These are phyloP conservation scores for Lunularia cruciata DNA, from an alignment of 225 moss, liverwort and hornwort species.

Conservation along the genomic window DNA sequence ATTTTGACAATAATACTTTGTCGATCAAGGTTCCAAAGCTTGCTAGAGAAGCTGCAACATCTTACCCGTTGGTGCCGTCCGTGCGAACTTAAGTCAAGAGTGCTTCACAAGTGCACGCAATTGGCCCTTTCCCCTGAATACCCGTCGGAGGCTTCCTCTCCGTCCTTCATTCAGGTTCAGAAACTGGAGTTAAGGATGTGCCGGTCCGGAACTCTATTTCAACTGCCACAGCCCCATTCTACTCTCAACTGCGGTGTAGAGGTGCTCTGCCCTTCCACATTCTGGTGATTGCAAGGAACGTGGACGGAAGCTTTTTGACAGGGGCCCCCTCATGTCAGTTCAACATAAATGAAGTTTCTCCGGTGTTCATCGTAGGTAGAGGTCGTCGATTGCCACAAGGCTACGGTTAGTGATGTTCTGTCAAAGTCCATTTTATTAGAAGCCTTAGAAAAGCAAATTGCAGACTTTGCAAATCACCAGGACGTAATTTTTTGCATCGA, in stretches of 20 bases:
- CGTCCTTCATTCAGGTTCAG: not conserved
- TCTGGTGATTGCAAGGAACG: not conserved
- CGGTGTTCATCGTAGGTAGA: too few species aligned
- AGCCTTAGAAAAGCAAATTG: too few species aligned
- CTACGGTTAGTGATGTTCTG: too few species aligned
- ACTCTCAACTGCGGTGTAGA: conserved; percentile 1
- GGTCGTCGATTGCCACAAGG: not conserved
- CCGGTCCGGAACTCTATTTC: not conserved
- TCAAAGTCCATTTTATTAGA: too few species aligned
- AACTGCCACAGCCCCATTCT: not conserved
- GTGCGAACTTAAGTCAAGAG: conserved; percentile 3
- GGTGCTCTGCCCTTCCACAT: not conserved
- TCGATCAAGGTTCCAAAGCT: too few species aligned
- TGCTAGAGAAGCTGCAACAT: not conserved
- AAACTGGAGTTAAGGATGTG: not conserved
- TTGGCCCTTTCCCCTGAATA: not conserved
- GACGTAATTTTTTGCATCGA: too few species aligned
- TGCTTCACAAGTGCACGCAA: not conserved
- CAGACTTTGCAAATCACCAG: too few species aligned
- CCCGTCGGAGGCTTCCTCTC: not conserved
- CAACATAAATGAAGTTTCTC: too few species aligned
- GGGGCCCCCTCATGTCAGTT: too few species aligned
- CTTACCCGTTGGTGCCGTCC: not conserved
- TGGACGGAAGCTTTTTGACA: not conserved
- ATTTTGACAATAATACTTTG: too few species aligned